Evolutionary conservation across 768 basidiomycete genomes (phyloP), one percentile per base, ranked within the genome.

Genomic region (Russula vinacea): DNA sequence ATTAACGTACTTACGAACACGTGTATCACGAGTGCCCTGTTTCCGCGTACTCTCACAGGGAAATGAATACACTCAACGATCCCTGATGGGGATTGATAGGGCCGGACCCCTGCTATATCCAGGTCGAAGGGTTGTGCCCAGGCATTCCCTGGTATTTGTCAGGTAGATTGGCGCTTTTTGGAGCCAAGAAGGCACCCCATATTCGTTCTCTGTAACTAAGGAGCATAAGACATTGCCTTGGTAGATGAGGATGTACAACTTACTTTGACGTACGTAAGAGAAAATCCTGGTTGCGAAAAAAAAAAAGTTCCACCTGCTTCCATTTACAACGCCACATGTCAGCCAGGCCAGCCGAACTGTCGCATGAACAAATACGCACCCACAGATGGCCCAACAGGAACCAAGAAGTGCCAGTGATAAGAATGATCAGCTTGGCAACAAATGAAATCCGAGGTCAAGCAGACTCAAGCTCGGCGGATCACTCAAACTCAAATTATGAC

Each of bases 381-480:
- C n/a, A 24, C 47, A 22, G 47, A 49, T 26, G 47, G 24, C 22
- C 47, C 14, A 22, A 26, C 47, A 49, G 11, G 47, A 47, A 5
- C n/a, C n/a, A n/a, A n/a, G n/a, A n/a, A n/a, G n/a, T n/a, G n/a
- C n/a, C n/a, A n/a, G 24, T 16, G 1, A 24, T 26, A 26, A 16
- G 47, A 11, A 6, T 16, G 1, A 14, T 26, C 13, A 16, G 56
- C 62, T n/a, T 63, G 56, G 50, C 22, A 44, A 63, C 56, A 53
- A 29, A 40, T 62, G 13, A 57, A 62, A 42, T 40, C 35, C 35
- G 35, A 35, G 35, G 24, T 24, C 49, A 14, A 24, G 47, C 8
- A 19, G 17, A 19, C n/a, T 5, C 29, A 29, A 45, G n/a, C 11
- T 17, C 11, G 24, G 37, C 45, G 58, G 58, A 60, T 64, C 63